Percentiles rank a stretch among this genome's conserved stretches.
These are phyloP conservation scores for Zygosaccharomyces bailii DNA, from an alignment of 805 yeast genomes.

Conservation along the genomic window DNA sequence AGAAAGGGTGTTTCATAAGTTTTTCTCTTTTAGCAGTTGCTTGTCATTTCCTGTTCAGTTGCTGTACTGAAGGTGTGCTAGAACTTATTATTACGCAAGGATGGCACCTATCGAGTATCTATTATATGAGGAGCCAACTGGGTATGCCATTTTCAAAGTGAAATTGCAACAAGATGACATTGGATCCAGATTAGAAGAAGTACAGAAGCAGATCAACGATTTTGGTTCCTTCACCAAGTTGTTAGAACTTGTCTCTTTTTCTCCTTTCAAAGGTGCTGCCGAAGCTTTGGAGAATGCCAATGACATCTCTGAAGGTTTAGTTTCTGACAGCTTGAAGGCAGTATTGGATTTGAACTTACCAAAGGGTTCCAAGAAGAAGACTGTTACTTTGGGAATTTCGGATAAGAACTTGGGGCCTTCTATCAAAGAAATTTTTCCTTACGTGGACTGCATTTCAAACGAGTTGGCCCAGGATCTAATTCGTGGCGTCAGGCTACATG, in stretches of 20 bases:
- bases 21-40: not conserved
- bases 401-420: constrained; percentile 96
- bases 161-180: constrained; percentile 90
- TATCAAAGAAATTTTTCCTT: constrained; percentile 85
- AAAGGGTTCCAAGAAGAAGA: constrained; percentile 56
- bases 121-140: constrained; percentile 97
- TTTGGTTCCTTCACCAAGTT: constrained; percentile 84
- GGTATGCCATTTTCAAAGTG: constrained; percentile 95
- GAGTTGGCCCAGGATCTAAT: constrained; percentile 92
- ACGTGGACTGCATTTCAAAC: constrained; percentile 83
- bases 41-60: not conserved
- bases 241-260: constrained; percentile 90
- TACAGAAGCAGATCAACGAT: constrained; percentile 85
- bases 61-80: not conserved
- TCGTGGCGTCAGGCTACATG: constrained; percentile 91
- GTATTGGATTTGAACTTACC: constrained; percentile 90
- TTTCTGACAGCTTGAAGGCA: constrained; percentile 86
- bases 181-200: constrained; percentile 88
- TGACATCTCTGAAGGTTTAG: constrained; percentile 95
- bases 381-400: constrained; percentile 78
- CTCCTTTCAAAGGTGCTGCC: constrained; percentile 99
- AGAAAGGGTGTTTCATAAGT: not conserved
- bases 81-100: constrained; percentile 7
- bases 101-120: constrained; percentile 83
- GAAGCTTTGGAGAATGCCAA: constrained; percentile 98